A percentile compares a stretch with the other conserved stretches of the same genome.
phyloP scores from a whole-genome alignment of 116 monocot species.

The Phalaenopsis hybrid region DNA sequence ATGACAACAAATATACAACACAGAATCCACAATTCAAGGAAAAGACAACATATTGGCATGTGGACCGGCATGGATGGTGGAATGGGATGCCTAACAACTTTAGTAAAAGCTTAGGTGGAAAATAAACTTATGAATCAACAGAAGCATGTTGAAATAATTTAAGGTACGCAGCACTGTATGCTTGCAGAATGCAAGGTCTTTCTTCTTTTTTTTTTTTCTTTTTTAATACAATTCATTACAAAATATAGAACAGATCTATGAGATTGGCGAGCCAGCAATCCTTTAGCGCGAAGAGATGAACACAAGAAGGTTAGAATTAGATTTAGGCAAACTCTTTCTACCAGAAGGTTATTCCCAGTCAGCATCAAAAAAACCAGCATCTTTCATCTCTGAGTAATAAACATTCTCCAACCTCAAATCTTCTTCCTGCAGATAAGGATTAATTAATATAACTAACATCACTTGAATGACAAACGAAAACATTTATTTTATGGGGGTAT shows the following conservation, averaged over 20 bases:
- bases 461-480: not conserved
- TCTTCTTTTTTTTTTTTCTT: not conserved
- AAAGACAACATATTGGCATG: too few relatives aligned
- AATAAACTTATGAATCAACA: not conserved
- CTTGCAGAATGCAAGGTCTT: not conserved
- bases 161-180: not conserved
- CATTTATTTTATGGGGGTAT: not conserved
- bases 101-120: too few relatives aligned
- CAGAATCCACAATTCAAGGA: too few relatives aligned
- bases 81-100: too few relatives aligned
- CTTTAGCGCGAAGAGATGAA: not conserved
- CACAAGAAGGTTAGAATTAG: not conserved
- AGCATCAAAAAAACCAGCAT: constrained; percentile 97
- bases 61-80: too few relatives aligned
- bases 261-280: not conserved
- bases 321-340: not conserved
- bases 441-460: not conserved
- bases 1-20: too few relatives aligned
- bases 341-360: constrained; percentile 71
- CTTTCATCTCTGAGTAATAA: constrained; percentile 99
- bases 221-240: not conserved
- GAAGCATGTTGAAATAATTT: not conserved
- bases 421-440: constrained; percentile 56
- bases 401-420: constrained; percentile 89
- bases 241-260: constrained; percentile 1